A percentile compares a stretch with the other conserved stretches of the same genome.
These are phyloP conservation scores for Wickerhamiella alocasiicola DNA, from an alignment of 805 yeast genomes.

Conservation along the genomic window DNA sequence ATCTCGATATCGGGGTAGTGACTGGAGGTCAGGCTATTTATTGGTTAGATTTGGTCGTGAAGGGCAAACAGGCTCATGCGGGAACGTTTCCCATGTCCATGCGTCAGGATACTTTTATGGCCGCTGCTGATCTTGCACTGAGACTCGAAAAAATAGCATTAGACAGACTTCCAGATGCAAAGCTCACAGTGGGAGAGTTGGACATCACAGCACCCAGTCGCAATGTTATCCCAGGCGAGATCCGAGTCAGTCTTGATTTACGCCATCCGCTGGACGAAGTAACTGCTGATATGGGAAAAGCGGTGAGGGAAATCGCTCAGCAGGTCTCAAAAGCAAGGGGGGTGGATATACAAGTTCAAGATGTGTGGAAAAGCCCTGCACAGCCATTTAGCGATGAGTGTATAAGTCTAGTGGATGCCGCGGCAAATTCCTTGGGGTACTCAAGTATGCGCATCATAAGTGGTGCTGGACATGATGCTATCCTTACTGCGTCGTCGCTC, in stretches of 20 bases:
- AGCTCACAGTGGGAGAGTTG: constrained; percentile 48
- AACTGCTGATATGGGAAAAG: background rate
- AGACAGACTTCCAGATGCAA: constrained; percentile 33
- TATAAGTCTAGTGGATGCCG: constrained; percentile 38
- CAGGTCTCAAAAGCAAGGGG: constrained; percentile 22
- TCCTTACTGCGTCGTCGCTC: constrained; percentile 40
- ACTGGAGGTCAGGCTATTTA: constrained; percentile 53
- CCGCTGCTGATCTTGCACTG: constrained; percentile 45
- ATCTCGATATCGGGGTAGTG: constrained; percentile 51
- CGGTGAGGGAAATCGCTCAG: constrained; percentile 26
- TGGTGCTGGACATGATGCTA: constrained; percentile 70
- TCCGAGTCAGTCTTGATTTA: constrained; percentile 46
- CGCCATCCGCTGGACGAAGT: constrained; percentile 31
- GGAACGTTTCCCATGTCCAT: constrained; percentile 58
- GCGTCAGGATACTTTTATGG: constrained; percentile 49
- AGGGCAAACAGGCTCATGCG: constrained; percentile 57
- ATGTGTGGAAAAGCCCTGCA: constrained; percentile 39
- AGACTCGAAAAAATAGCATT: constrained; percentile 45
- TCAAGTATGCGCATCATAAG: constrained; percentile 25
- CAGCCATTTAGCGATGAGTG: constrained; percentile 44
- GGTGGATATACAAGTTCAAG: constrained; percentile 25
- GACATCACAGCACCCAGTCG: constrained; percentile 47
- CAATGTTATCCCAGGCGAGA: constrained; percentile 55
- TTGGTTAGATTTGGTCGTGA: constrained; percentile 47
- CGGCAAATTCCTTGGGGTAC: constrained; percentile 31